These are phyloP conservation scores for Chlamydomonas applanata DNA, from an alignment of 139 green algal genomes.

Conservation along the genomic window DNA sequence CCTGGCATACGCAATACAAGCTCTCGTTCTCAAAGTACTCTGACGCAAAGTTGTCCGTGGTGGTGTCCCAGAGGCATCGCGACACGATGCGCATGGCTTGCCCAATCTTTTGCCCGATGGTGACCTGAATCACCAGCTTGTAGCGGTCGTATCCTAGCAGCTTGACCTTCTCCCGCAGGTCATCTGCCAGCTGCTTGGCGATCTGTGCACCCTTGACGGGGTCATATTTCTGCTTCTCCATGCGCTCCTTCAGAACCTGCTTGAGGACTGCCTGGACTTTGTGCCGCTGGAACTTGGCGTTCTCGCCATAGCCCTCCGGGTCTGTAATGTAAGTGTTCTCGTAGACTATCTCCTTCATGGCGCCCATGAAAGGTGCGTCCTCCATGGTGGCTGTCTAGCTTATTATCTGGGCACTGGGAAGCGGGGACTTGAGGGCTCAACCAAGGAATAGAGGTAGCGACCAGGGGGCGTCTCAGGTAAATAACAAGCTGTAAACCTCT, in stretches of 20 bases:
- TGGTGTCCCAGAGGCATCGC: constrained; percentile 83
- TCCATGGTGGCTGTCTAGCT: constrained; percentile 14
- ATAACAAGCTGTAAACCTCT: too few relatives aligned
- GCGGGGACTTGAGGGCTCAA: too few relatives aligned
- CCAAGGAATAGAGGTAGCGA: too few relatives aligned
- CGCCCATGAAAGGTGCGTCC: constrained; percentile 11
- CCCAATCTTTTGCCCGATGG: constrained; percentile 78
- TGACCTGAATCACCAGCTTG: constrained; percentile 77
- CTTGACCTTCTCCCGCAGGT: constrained; percentile 73
- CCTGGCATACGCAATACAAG: constrained; percentile 77
- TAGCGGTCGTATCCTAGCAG: constrained; percentile 81
- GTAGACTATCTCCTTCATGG: constrained; percentile 64
- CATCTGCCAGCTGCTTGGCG: constrained; percentile 74
- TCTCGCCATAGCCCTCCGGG: constrained; percentile 58
- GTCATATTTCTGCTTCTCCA: constrained; percentile 79
- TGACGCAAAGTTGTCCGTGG: constrained; percentile 70
- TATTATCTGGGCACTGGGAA: background rate
- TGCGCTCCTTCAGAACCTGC: constrained; percentile 62
- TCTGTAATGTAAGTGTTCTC: constrained; percentile 83
- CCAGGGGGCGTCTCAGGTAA: too few relatives aligned
- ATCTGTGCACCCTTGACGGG: constrained; percentile 76
- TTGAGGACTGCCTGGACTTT: constrained; percentile 69
- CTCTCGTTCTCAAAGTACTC: constrained; percentile 78
- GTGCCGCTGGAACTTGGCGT: constrained; percentile 51
- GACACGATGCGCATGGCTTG: constrained; percentile 79